Evolutionary conservation across 108 stramenopile genomes (phyloP), one percentile per base, ranked within the genome.

Genomic region (Fragilaria crotonensis): DNA sequence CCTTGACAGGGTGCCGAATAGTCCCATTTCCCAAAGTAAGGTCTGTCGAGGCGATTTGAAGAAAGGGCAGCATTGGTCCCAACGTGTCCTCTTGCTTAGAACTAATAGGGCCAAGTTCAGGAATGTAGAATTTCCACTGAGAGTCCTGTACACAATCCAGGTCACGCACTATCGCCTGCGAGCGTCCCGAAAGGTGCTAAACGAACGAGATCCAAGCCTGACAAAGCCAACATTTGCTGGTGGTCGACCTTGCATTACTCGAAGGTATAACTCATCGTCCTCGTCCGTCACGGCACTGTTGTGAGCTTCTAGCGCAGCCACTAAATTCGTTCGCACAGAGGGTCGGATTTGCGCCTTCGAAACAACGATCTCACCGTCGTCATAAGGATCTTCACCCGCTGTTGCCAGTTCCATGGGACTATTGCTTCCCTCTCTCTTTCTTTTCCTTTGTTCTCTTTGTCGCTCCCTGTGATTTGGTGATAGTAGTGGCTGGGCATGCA

Each of bases 61-160:
- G 52, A 41, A 89, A 85, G n/a, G 48, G 31, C 25, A 66, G 56
- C 1, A 82, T 70, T 17, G 83, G 68, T 1, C 84, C 88, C 27
- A 84, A 45, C 23, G 55, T 75, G 0, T 33, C 45, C 65, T 90
- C 89, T 67, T 90, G 89, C 48, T 81, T 84, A 9, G 58, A 19
- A 33, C 79, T 85, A 18, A 90, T 66, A 9, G 89, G 89, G n/a
- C 89, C 89, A 30, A 90, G 59, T 21, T 60, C 65, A 26, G 89
- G 85, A 7, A 87, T 63, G 32, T 82, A 76, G 58, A 90, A 90
- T 53, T 78, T 76, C 89, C 89, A 90, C 45, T 60, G 21, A 2
- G 30, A n/a, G 23, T 27, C 19, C 5, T 45, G 5, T 57, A 81
- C 79, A 19, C 68, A 64, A 44, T 85, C 82, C 49, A 87, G 64